These are phyloP conservation scores for Rhodomyrtus tomentosa DNA, from an alignment of 345 rosid species.

Conservation along the genomic window DNA sequence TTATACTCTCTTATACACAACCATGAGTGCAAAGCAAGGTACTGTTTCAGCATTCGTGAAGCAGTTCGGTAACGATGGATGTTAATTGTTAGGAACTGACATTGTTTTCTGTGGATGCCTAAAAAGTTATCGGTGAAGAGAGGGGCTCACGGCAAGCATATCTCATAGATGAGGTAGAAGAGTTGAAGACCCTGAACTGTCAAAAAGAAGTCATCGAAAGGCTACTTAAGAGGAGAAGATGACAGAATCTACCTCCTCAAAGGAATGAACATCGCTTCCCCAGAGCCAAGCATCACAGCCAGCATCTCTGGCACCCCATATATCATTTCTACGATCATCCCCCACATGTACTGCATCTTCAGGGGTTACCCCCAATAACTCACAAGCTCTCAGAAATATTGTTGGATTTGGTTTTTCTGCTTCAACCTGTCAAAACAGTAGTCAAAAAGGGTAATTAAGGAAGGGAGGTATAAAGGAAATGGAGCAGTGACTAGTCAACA, in stretches of 20 bases:
- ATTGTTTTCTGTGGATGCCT: neutral
- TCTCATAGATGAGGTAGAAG: neutral
- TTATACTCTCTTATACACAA: neutral
- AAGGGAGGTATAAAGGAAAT: neutral
- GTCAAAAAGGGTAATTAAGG: too few relatives aligned
- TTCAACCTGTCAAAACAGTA: conserved; percentile 41
- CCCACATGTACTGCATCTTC: conserved; percentile 97
- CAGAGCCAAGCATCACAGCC: conserved; percentile 99
- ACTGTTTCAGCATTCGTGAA: neutral
- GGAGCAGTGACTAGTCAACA: neutral
- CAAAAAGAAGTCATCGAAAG: neutral
- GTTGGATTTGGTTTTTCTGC: conserved; percentile 98
- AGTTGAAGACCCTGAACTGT: neutral
- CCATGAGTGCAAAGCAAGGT: neutral
- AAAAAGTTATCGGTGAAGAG: neutral
- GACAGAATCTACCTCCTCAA: conserved; percentile 46
- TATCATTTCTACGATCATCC: conserved; percentile 94
- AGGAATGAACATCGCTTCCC: conserved; percentile 92
- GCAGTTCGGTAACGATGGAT: neutral
- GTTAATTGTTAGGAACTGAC: neutral
- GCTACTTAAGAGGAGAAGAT: neutral
- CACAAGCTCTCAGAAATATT: conserved; percentile 91
- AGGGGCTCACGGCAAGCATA: neutral
- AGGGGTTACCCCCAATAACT: conserved; percentile 67
- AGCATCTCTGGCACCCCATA: conserved; percentile 99